Evolutionary conservation across 2,329 filamentous ascomycete species (phyloP).

Genomic region (Bipolaris bicolor): DNA sequence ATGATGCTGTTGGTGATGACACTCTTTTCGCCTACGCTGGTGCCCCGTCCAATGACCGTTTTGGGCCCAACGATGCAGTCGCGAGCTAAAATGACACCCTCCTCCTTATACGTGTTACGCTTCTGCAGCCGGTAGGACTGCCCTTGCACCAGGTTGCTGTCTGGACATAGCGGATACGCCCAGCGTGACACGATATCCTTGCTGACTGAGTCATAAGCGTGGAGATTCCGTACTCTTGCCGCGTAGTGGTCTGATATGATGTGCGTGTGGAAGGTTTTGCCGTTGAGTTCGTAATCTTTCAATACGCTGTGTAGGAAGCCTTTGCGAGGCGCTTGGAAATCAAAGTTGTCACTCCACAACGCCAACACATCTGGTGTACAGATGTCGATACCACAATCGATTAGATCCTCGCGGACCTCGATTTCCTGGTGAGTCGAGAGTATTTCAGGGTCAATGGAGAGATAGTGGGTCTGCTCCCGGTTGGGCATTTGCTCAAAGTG

Average conservation of each 20-base stretch:
- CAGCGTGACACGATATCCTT: slow-evolving; percentile 85
- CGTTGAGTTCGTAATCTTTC: slow-evolving; percentile 96
- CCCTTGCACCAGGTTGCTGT: slow-evolving; percentile 80
- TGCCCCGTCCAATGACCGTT: slow-evolving; percentile 78
- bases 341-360: slow-evolving; percentile 96
- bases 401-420: slow-evolving; percentile 83
- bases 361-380: slow-evolving; percentile 95
- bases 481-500: slow-evolving; percentile 93
- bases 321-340: slow-evolving; percentile 87
- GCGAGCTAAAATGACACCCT: slow-evolving; percentile 74
- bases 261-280: slow-evolving; percentile 93
- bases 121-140: slow-evolving; percentile 76
- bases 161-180: slow-evolving; percentile 87
- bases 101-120: slow-evolving; percentile 77
- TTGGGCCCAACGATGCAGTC: slow-evolving; percentile 72
- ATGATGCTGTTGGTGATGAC: slow-evolving; percentile 77
- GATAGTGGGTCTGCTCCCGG: slow-evolving; percentile 66
- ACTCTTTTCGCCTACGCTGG: slow-evolving; percentile 74
- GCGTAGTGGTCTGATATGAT: slow-evolving; percentile 84
- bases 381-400: slow-evolving; percentile 95
- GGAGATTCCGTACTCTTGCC: slow-evolving; percentile 82
- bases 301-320: slow-evolving; percentile 91
- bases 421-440: slow-evolving; percentile 75
- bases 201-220: slow-evolving; percentile 87
- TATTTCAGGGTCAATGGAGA: slow-evolving; percentile 80